Evolutionary conservation across 1,284 basidiomycete genomes (phyloP), one percentile per base, ranked within the genome.

Genomic region (Naganishia liquefaciens): DNA sequence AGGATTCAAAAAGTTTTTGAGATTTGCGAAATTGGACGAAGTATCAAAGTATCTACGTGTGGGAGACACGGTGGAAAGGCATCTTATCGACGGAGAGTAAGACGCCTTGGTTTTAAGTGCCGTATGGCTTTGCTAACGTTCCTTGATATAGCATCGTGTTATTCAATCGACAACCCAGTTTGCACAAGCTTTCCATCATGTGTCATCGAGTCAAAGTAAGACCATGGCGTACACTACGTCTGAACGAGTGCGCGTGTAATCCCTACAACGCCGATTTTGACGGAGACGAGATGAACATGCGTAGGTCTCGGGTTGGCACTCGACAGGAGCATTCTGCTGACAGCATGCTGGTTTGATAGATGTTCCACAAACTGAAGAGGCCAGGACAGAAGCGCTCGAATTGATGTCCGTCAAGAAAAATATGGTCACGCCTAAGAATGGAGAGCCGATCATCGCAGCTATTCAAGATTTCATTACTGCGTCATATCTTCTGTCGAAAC

Each of bases 191-290:
- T 23, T 97, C 94, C 1, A 99, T 99, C 78, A 99, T 99, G 93
- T 97, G 93, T 76, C 96, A 99, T 81, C 84, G 93, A 69, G 95
- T 88, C 70, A 95, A 95, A 84, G 86, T 99, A 64, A 84, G 96
- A 37, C 96, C 96, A 42, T 99, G 96, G 96, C 83, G 95, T 70
- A 93, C 96, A 1, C 97, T 99, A 82, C 86, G 96, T 54, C 82
- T 99, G 65, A 99, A 99, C 76, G 96, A 99, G 78, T 99, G 96
- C 85, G 96, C 96, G 10, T 99, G 96, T 80, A 95, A 93, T 60
- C 96, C 96, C 2, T 99, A 99, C 81, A 98, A 98, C 75, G 96
- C 96, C 62, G 96, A 99, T 81, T 99, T 99, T 74, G 96, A 99
- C 76, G 96, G 96, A 69, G 96, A 99, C 77, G 96, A 99, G 80